Conservation (phyloP, 2,329 filamentous ascomycete species). For the Xenosphaeropsis pyriputrescens region DNA sequence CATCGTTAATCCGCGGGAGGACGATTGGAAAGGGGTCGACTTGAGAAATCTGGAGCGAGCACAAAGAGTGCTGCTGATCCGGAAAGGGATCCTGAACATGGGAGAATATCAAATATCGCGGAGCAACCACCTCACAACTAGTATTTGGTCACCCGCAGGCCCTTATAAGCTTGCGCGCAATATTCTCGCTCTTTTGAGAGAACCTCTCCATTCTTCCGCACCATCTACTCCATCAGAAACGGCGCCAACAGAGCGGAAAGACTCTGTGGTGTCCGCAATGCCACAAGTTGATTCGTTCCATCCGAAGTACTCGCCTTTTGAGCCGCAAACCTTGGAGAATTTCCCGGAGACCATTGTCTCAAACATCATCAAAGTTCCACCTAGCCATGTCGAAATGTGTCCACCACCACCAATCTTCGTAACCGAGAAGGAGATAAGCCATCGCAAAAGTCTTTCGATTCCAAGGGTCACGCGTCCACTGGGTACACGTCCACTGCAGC, state of each 20-base stretch:
- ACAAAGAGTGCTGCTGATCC: too few relatives aligned
- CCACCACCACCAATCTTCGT: slow-evolving; percentile 10
- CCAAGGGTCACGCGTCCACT: slow-evolving; percentile 1
- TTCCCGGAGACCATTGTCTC: too few relatives aligned
- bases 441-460: not conserved
- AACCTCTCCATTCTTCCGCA: slow-evolving; percentile 1
- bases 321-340: too few relatives aligned
- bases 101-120: too few relatives aligned
- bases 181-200: slow-evolving; percentile 8
- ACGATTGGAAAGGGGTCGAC: slow-evolving; percentile 2
- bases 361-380: too few relatives aligned
- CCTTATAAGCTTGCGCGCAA: slow-evolving; percentile 14
- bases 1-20: slow-evolving; percentile 2
- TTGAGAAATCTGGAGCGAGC: too few relatives aligned
- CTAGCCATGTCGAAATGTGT: too few relatives aligned
- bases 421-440: not conserved
- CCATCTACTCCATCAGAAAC: not conserved
- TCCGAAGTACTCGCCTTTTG: too few relatives aligned
- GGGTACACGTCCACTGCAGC: slow-evolving; percentile 3
- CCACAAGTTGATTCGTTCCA: too few relatives aligned
- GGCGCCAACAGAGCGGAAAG: not conserved
- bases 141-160: slow-evolving; percentile 10
- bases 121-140: too few relatives aligned
- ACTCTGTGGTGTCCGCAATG: slow-evolving; percentile 1
- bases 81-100: too few relatives aligned